phyloP scores from a whole-genome alignment of 2,329 filamentous ascomycete genomes.

The Ophiosphaerella narmari region DNA sequence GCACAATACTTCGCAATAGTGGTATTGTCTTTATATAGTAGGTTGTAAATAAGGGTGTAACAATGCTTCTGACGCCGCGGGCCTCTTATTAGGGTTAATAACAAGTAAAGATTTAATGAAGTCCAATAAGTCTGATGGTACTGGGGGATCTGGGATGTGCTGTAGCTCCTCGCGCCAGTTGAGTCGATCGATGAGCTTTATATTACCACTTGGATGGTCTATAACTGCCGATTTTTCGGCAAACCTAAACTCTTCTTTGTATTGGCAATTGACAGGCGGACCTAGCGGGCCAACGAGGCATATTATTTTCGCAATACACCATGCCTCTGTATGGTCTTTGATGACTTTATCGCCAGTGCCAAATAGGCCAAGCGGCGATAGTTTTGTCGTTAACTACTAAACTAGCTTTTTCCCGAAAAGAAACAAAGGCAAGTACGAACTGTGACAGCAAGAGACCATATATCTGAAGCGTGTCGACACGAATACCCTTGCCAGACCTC shows the following conservation, averaged over 20 bases:
- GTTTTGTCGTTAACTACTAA: constrained; percentile 17
- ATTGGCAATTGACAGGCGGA: constrained; percentile 12
- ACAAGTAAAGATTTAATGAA: constrained; percentile 16
- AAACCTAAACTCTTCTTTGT: constrained; percentile 12
- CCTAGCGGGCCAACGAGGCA: constrained; percentile 19
- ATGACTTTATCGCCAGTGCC: constrained; percentile 21
- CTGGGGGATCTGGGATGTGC: constrained; percentile 8
- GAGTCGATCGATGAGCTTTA: constrained; percentile 7
- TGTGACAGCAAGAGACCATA: constrained; percentile 28
- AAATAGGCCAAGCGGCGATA: constrained; percentile 17
- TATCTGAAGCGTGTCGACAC: constrained; percentile 22
- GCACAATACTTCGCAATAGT: too few relatives aligned
- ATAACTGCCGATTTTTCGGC: constrained; percentile 7
- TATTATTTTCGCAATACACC: constrained; percentile 28
- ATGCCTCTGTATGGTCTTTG: constrained; percentile 20
- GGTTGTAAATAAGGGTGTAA: constrained; percentile 8
- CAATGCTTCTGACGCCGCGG: constrained; percentile 10
- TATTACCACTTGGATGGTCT: constrained; percentile 1
- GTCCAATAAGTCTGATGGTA: constrained; percentile 9
- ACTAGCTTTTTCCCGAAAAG: constrained; percentile 7
- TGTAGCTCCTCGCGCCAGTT: constrained; percentile 10
- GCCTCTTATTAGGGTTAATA: constrained; percentile 11
- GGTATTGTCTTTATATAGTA: too few relatives aligned
- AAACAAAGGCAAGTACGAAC: constrained; percentile 9
- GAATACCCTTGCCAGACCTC: constrained; percentile 13